Base-by-base conservation (phyloP, 139 green algal species). In the Nannochloris sp. region DNA sequence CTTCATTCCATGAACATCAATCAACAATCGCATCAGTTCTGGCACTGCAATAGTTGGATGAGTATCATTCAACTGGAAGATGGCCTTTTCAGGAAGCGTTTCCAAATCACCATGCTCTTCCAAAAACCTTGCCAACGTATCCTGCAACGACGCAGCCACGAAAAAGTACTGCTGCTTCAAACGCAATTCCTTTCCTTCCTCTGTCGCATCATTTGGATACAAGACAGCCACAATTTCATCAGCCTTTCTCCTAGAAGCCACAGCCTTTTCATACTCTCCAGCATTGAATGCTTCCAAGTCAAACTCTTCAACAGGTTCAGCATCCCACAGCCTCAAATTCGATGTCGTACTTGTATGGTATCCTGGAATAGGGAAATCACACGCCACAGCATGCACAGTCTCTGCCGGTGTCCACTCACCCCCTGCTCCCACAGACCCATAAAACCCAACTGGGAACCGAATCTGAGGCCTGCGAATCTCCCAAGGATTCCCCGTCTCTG, bases 91-190 rank as follows among this genome's bases (percentile, higher is more conserved):
- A 16, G 84, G 83, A 56, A 96, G 76, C 6, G 60, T 57, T 37
- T 55, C 40, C 73, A 85, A 69, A 53, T 91, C 78, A 58, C 60
- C 84, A 64, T 86, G 74, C 46, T 73, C 75, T 61, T 68, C 64
- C 71, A 74, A 48, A 64, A 67, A 70, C 48, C 71, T 64, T 5
- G 71, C 71, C 18, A 80, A 56, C 40, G 74, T 51, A 64, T 93
- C 88, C 84, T 98, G 92, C 44, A 99, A 76, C 14, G 89, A 94
- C 9, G 93, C 94, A 23, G 81, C 89, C 15, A 96, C 88, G 61
- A 98, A 95, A 81, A 99, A 98, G 83, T 94, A 95, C 81, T 99
- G 93, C 86, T 99, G 94, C 87, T 96, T 96, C 27, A 99, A 81
- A 60, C 94, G 88, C 72, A 99, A 85, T 81, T 95, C 87, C 82